phyloP scores from a whole-genome alignment of 2,329 filamentous ascomycete genomes.

The Claviceps humidiphila region DNA sequence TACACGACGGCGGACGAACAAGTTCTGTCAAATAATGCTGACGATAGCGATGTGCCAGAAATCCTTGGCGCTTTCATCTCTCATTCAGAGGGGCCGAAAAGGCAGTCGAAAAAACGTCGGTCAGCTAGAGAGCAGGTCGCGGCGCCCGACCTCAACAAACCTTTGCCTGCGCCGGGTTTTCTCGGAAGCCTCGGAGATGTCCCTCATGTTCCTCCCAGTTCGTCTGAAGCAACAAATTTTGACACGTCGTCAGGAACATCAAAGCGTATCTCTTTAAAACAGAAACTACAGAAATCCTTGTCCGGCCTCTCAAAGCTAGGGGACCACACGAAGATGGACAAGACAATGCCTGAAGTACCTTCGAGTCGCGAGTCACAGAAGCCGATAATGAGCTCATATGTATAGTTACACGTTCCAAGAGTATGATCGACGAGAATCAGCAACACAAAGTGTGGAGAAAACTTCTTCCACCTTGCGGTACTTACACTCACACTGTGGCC shows the following conservation, averaged over 20 bases:
- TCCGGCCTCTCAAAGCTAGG: constrained; percentile 2
- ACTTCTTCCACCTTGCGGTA: neutral
- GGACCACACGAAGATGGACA: neutral
- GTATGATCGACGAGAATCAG: neutral
- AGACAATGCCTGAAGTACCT: neutral
- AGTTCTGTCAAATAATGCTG: neutral
- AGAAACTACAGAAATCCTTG: constrained; percentile 4
- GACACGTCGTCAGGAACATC: neutral
- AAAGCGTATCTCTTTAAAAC: neutral
- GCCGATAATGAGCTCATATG: neutral
- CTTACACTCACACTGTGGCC: neutral
- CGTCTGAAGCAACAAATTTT: neutral
- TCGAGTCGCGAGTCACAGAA: neutral
- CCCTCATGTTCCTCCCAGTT: neutral
- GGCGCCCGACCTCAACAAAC: neutral
- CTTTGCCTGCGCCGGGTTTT: neutral
- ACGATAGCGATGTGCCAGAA: neutral
- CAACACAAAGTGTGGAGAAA: neutral
- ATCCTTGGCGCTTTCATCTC: neutral
- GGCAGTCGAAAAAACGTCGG: neutral
- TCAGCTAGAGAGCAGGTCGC: neutral
- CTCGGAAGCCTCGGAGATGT: neutral
- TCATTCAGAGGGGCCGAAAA: neutral
- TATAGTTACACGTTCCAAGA: neutral
- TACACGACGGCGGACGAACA: constrained; percentile 14